phyloP scores from a whole-genome alignment of 2,329 filamentous ascomycete genomes.

The Botrytis galanthina region DNA sequence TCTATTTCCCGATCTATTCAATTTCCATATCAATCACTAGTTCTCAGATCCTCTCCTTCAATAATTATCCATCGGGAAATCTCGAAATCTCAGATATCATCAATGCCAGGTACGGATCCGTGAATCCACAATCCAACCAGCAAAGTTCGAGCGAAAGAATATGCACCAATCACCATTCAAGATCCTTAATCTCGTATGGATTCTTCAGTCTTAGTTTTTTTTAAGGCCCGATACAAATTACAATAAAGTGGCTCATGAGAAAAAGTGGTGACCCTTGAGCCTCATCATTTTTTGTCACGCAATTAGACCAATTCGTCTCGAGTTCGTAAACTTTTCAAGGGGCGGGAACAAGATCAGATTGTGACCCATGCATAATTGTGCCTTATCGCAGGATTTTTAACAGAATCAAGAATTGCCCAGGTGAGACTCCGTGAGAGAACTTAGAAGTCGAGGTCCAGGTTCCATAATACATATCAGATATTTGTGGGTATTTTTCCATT shows the following conservation, averaged over 20 bases:
- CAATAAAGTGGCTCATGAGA: background rate
- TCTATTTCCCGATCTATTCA: background rate
- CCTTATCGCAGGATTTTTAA: conserved; percentile 11
- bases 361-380: conserved; percentile 1
- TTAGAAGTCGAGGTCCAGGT: background rate
- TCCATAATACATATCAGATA: background rate
- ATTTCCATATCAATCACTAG: background rate
- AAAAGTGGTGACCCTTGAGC: conserved; percentile 5
- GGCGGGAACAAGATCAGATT: background rate
- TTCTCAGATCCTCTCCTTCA: background rate
- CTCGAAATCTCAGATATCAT: conserved; percentile 13
- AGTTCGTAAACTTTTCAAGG: background rate
- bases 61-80: conserved; percentile 9
- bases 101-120: conserved; percentile 8
- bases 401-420: background rate
- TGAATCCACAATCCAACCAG: background rate
- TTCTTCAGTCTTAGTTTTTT: background rate
- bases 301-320: conserved; percentile 2
- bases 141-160: background rate
- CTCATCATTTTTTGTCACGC: conserved; percentile 12
- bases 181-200: background rate
- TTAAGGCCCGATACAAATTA: conserved; percentile 10
- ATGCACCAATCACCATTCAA: background rate
- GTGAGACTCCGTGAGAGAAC: no score
- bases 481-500: background rate